Evolutionary conservation across 495 filamentous ascomycete genomes (phyloP).

Genomic region (Pyrenula aspistea): DNA sequence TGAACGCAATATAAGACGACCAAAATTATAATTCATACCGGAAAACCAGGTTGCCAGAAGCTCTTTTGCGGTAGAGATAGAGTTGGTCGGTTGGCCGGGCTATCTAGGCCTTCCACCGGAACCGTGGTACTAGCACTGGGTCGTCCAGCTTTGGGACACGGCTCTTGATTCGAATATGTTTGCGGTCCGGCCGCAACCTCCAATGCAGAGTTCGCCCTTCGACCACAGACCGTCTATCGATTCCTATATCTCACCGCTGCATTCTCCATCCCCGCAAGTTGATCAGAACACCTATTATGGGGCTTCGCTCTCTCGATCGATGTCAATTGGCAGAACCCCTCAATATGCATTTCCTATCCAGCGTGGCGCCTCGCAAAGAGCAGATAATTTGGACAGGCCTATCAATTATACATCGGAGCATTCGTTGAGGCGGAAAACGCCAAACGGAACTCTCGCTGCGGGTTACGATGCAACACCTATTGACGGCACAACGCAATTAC

Average conservation of each 20-base stretch:
- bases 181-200: neutral
- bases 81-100: too few species aligned
- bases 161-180: neutral
- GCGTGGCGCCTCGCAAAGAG: neutral
- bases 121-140: neutral
- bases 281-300: neutral
- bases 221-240: neutral
- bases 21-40: neutral
- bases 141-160: neutral
- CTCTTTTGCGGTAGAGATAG: too few species aligned
- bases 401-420: constrained; percentile 41
- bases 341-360: constrained; percentile 1
- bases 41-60: too few species aligned
- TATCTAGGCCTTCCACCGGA: neutral
- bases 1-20: neutral
- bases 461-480: constrained; percentile 83
- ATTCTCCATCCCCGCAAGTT: neutral
- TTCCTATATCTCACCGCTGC: neutral
- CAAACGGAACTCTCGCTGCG: constrained; percentile 82
- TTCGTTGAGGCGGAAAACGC: constrained; percentile 83
- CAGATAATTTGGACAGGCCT: neutral
- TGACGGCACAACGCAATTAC: constrained; percentile 65
- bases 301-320: neutral
- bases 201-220: neutral
- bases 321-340: neutral